A percentile compares a stretch with the other conserved stretches of the same genome.
These are phyloP conservation scores for Coemansia biformis DNA, from an alignment of 192 early-diverging fungal genomes.

Conservation along the genomic window DNA sequence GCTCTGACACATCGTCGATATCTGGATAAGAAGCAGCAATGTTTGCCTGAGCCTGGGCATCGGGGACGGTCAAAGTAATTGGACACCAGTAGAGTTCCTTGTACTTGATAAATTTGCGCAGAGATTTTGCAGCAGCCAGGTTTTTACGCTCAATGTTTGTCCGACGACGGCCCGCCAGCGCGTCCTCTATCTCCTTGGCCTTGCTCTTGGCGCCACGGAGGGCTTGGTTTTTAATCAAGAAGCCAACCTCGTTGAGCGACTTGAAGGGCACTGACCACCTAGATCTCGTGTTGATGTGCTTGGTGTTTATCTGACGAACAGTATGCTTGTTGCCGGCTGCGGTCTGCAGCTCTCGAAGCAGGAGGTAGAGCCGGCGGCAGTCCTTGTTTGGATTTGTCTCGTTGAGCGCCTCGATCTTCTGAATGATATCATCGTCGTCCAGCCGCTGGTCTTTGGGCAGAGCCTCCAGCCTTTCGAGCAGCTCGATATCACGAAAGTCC, in stretches of 20 bases:
- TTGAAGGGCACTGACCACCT: constrained; percentile 47
- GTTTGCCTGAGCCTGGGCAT: not conserved
- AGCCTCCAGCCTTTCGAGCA: constrained; percentile 19
- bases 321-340: constrained; percentile 31
- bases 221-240: constrained; percentile 39
- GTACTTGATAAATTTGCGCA: constrained; percentile 27
- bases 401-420: constrained; percentile 16
- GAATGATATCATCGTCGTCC: constrained; percentile 17
- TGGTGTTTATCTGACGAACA: constrained; percentile 43
- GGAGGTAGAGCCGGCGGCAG: constrained; percentile 13
- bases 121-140: constrained; percentile 28
- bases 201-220: constrained; percentile 11
- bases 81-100: constrained; percentile 18
- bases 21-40: not conserved
- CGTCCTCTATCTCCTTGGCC: not conserved
- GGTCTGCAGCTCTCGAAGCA: constrained; percentile 22
- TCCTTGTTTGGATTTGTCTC: constrained; percentile 33
- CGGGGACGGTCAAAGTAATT: constrained; percentile 4
- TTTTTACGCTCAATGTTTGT: constrained; percentile 46
- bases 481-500: constrained; percentile 26
- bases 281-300: constrained; percentile 43
- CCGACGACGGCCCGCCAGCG: constrained; percentile 4
- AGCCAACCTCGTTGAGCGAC: constrained; percentile 41
- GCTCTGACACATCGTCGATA: constrained; percentile 33
- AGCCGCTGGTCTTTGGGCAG: not conserved